A percentile compares a stretch with the other conserved stretches of the same genome.
These are phyloP conservation scores for Akanthomyces lecanii DNA, from an alignment of 2,329 filamentous ascomycete species.

Conservation along the genomic window DNA sequence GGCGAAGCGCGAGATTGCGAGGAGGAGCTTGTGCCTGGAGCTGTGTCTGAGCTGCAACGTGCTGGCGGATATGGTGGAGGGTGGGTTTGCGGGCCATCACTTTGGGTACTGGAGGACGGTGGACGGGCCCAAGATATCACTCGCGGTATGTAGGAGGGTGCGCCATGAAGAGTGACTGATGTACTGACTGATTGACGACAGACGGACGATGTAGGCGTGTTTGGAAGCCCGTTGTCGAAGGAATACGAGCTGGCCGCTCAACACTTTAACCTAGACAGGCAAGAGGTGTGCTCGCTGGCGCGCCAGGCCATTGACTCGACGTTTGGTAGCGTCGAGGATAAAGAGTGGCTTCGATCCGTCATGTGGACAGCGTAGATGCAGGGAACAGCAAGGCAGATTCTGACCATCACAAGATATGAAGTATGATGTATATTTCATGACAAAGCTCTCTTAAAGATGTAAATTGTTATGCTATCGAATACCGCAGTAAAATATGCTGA, in stretches of 20 bases:
- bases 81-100: slow-evolving; percentile 66
- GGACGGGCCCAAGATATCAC: slow-evolving; percentile 55
- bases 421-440: neutral
- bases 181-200: slow-evolving; percentile 29
- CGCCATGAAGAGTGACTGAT: neutral
- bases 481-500: slow-evolving; percentile 12
- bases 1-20: slow-evolving; percentile 51
- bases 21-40: slow-evolving; percentile 61
- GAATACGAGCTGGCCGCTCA: slow-evolving; percentile 70
- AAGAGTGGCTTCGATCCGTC: slow-evolving; percentile 46
- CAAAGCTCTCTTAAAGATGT: slow-evolving; percentile 6
- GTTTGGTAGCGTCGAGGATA: slow-evolving; percentile 62
- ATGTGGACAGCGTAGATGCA: slow-evolving; percentile 39
- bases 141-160: slow-evolving; percentile 56
- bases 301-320: slow-evolving; percentile 59
- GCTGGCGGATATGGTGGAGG: slow-evolving; percentile 65
- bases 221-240: slow-evolving; percentile 69
- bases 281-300: slow-evolving; percentile 51
- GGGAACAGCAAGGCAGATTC: neutral
- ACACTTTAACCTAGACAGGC: slow-evolving; percentile 57
- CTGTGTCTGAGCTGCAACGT: slow-evolving; percentile 80
- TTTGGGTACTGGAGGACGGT: slow-evolving; percentile 68
- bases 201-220: slow-evolving; percentile 83
- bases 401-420: neutral
- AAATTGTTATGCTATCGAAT: slow-evolving; percentile 14